Evolutionary conservation across 768 basidiomycete species (phyloP).

Genomic region (Tricholoma furcatifolium): DNA sequence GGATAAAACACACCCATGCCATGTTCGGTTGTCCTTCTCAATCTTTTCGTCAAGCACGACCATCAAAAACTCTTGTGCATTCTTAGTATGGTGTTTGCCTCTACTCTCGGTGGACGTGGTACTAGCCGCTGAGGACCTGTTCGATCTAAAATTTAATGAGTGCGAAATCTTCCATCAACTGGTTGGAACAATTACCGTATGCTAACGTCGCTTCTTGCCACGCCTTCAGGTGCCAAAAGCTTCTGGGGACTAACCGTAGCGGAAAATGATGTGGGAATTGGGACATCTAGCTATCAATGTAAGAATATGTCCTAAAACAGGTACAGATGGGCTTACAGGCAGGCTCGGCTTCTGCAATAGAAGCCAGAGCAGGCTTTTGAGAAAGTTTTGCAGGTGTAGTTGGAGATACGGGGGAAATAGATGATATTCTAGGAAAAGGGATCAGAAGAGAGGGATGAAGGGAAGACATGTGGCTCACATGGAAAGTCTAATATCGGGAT

Average conservation of each 20-base stretch:
- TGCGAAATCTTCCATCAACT: not conserved
- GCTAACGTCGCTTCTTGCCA: conserved; percentile 8
- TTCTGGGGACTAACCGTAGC: conserved; percentile 3
- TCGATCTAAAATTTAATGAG: conserved; percentile 5
- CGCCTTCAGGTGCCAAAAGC: conserved; percentile 4
- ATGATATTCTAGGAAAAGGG: conserved; percentile 8
- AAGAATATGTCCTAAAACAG: not conserved
- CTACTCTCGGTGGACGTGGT: conserved; percentile 13
- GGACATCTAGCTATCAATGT: not conserved
- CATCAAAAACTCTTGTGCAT: conserved; percentile 32
- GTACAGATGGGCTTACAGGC: not conserved
- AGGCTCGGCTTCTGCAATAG: not conserved
- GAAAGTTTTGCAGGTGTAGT: not conserved
- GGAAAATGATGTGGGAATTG: conserved; percentile 6
- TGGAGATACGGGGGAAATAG: conserved; percentile 2
- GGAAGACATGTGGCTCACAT: conserved; percentile 29
- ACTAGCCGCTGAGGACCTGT: conserved; percentile 13
- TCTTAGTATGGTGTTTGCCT: conserved; percentile 17
- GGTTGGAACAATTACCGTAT: conserved; percentile 2
- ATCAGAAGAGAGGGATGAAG: not conserved
- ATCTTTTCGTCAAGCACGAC: conserved; percentile 36
- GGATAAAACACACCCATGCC: conserved; percentile 39
- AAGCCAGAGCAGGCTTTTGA: not conserved
- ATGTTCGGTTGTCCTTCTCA: conserved; percentile 31
- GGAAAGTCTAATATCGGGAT: conserved; percentile 38